Percentiles rank a stretch among this genome's conserved stretches.
These are phyloP conservation scores for Moricandia arvensis DNA, from an alignment of 345 rosid species.

Conservation along the genomic window DNA sequence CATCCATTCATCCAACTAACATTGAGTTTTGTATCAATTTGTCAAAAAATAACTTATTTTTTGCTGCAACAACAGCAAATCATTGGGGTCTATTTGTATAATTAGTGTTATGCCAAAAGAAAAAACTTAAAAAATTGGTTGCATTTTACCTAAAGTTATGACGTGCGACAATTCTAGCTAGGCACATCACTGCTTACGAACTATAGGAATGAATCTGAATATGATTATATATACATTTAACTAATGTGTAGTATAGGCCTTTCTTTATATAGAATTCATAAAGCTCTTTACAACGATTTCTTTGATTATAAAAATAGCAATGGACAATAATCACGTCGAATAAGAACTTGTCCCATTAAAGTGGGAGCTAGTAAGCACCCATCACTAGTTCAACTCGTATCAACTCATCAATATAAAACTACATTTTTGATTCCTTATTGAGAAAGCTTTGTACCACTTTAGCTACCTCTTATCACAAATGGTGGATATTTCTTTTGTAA, in stretches of 20 bases:
- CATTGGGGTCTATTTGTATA: background rate
- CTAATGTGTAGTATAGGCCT: conserved; percentile 3
- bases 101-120: too few relatives aligned
- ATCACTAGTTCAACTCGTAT: too few relatives aligned
- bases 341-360: conserved; percentile 36
- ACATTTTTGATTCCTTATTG: conserved; percentile 14
- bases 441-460: conserved; percentile 30
- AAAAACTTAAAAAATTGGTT: too few relatives aligned
- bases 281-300: conserved; percentile 23
- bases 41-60: background rate
- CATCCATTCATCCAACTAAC: background rate
- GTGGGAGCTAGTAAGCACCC: conserved; percentile 35
- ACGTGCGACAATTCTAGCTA: too few relatives aligned
- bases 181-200: background rate
- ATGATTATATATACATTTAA: conserved; percentile 1
- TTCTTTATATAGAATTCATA: conserved; percentile 20
- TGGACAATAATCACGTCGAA: conserved; percentile 22
- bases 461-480: conserved; percentile 19
- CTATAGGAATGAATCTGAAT: background rate
- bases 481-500: background rate
- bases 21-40: background rate
- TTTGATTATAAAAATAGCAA: conserved; percentile 16
- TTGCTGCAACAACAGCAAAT: background rate
- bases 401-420: background rate
- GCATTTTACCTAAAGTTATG: too few relatives aligned